Evolutionary conservation across 179 eudicot genomes (phyloP), one percentile per base, ranked within the genome.

Genomic region (Carnegiea gigantea): DNA sequence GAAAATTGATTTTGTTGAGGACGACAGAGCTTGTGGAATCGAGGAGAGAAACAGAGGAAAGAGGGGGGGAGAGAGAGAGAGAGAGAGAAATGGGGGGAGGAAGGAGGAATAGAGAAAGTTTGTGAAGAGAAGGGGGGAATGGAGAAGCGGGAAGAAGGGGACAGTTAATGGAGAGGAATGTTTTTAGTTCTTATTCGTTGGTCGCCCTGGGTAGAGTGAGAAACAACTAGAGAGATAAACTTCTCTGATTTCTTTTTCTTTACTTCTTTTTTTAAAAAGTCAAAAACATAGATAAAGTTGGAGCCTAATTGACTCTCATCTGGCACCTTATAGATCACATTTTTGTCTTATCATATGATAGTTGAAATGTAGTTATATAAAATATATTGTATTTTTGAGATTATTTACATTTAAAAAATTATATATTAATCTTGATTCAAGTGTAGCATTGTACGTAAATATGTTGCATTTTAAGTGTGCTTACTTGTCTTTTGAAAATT

Each of bases 91-190:
- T 24, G 75, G 79, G 57, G 9, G 59, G 77, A 46, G 74, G 64
- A 72, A 70, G 62, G 36, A 43, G 74, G 64, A 65, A 70, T 59
- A 30, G 82, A 57, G 46, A 70, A 30, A 78, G 79, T 9, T 49
- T 44, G 77, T n/a, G 28, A 62, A 70, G 62, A 26, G 57, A 9
- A 5, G 44, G 44, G 70, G 79, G 53, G 60, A 51, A 77, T 77
- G 89, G 86, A 76, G 44, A 83, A 73, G 87, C 89, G 87, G 87
- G 89, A 86, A 88, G 48, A 28, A 51, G 57, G 87, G 87, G 82
- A 7, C 1, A 17, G 80, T 75, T 73, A 84, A 86, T 81, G 88
- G 85, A 49, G 81, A 72, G 36, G 75, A 84, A 75, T 67, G 54
- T 70, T 82, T 80, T 44, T 78, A 87, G 87, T 78, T 78, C 51